These are phyloP conservation scores for Botryotinia calthae DNA, from an alignment of 2,329 filamentous ascomycete species.

Conservation along the genomic window DNA sequence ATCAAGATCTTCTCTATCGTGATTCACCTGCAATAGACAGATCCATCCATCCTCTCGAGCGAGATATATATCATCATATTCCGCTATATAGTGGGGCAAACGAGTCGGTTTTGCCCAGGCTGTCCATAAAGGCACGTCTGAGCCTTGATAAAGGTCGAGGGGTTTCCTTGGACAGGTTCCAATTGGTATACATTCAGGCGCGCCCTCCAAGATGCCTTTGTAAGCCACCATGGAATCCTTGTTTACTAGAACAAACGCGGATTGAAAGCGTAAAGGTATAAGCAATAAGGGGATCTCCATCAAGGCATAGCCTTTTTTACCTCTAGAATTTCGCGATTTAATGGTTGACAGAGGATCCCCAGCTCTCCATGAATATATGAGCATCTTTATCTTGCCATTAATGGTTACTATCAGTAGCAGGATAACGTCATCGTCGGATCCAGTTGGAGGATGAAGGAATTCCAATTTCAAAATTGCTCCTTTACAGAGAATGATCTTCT, in stretches of 20 bases:
- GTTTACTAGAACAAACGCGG: slow-evolving; percentile 68
- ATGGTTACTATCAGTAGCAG: slow-evolving; percentile 63
- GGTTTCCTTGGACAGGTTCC: neutral
- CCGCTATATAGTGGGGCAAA: slow-evolving; percentile 55
- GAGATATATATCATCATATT: slow-evolving; percentile 78
- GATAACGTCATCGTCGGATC: slow-evolving; percentile 70
- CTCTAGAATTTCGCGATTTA: slow-evolving; percentile 48
- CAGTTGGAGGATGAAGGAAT: slow-evolving; percentile 70
- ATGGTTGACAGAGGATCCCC: slow-evolving; percentile 48
- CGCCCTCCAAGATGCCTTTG: slow-evolving; percentile 52
- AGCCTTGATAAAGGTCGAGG: slow-evolving; percentile 42
- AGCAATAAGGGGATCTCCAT: slow-evolving; percentile 63
- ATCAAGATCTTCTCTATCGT: slow-evolving; percentile 50
- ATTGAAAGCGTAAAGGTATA: slow-evolving; percentile 68
- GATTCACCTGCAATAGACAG: slow-evolving; percentile 67
- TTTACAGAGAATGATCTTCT: slow-evolving; percentile 45
- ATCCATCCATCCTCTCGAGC: slow-evolving; percentile 84
- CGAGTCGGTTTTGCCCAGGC: slow-evolving; percentile 80
- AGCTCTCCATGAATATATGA: slow-evolving; percentile 60
- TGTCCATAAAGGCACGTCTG: slow-evolving; percentile 64
- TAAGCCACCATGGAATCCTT: slow-evolving; percentile 57
- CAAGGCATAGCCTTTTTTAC: slow-evolving; percentile 42
- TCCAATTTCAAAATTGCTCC: slow-evolving; percentile 83
- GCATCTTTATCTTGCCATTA: slow-evolving; percentile 50
- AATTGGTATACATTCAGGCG: slow-evolving; percentile 39